Percentiles rank a stretch among this genome's conserved stretches.
These are phyloP conservation scores for Harringtonia aguacate DNA, from an alignment of 2,329 filamentous ascomycete genomes.

Conservation along the genomic window DNA sequence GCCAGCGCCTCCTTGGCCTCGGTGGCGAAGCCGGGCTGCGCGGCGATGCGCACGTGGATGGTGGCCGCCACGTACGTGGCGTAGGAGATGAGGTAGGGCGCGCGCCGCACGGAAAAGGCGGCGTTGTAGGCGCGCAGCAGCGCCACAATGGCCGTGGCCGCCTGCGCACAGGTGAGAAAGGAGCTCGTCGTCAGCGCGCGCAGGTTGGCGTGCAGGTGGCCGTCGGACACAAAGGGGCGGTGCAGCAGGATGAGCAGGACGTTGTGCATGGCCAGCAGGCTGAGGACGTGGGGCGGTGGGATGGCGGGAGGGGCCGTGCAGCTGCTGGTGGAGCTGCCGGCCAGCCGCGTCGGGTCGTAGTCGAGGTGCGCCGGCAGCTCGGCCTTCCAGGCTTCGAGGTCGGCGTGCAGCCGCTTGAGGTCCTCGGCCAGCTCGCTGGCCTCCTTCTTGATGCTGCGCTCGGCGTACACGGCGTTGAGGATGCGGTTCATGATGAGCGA, in stretches of 20 bases:
- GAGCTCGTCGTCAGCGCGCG: neutral
- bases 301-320: constrained; percentile 1
- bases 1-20: no score
- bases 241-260: constrained; percentile 28
- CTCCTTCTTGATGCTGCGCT: constrained; percentile 2
- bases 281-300: constrained; percentile 2
- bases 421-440: neutral
- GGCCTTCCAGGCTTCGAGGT: neutral
- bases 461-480: constrained; percentile 7
- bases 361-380: no score
- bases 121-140: constrained; percentile 25
- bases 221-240: constrained; percentile 24
- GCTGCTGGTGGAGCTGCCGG: no score
- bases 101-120: constrained; percentile 24
- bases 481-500: constrained; percentile 9
- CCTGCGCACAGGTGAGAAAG: constrained; percentile 20
- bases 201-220: constrained; percentile 6
- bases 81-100: constrained; percentile 44
- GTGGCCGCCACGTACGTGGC: constrained; percentile 44
- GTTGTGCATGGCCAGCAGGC: constrained; percentile 19
- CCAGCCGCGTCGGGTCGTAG: no score
- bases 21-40: constrained; percentile 17
- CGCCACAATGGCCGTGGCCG: constrained; percentile 14
- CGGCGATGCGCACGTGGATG: constrained; percentile 39
- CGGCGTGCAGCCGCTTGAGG: constrained; percentile 2